A percentile compares a stretch with the other conserved stretches of the same genome.
These are phyloP conservation scores for Torulaspora gathmanii DNA, from an alignment of 805 yeast species.

Conservation along the genomic window DNA sequence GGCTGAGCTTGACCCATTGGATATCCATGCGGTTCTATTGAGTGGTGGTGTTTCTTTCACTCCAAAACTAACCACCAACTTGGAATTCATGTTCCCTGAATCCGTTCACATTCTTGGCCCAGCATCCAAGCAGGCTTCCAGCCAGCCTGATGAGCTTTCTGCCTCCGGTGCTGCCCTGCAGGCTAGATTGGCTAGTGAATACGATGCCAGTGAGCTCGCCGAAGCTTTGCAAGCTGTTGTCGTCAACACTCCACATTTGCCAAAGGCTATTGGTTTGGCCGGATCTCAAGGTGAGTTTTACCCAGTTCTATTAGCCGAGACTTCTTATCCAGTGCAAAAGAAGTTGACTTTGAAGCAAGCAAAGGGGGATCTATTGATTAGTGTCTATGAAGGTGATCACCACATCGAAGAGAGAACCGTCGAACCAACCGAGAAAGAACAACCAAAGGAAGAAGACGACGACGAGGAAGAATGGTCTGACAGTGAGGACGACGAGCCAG, in stretches of 20 bases:
- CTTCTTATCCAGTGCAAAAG: slow-evolving; percentile 87
- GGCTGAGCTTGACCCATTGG: slow-evolving; percentile 80
- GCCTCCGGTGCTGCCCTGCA: slow-evolving; percentile 96
- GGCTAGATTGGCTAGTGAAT: slow-evolving; percentile 78
- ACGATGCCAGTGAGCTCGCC: slow-evolving; percentile 73
- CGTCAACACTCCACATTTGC: slow-evolving; percentile 80
- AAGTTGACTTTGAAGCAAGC: slow-evolving; percentile 58
- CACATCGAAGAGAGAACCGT: slow-evolving; percentile 75
- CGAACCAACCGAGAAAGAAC: slow-evolving; percentile 53
- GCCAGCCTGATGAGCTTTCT: slow-evolving; percentile 82
- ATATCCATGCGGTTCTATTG: slow-evolving; percentile 83
- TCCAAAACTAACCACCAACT: slow-evolving; percentile 80
- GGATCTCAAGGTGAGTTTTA: slow-evolving; percentile 67
- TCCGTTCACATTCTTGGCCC: slow-evolving; percentile 66
- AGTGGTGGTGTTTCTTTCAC: slow-evolving; percentile 92
- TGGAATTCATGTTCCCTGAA: slow-evolving; percentile 77
- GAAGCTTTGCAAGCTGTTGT: slow-evolving; percentile 78
- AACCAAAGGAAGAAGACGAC: slow-evolving; percentile 48
- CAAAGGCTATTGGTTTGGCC: slow-evolving; percentile 79
- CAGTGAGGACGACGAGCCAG: slow-evolving; percentile 77
- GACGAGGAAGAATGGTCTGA: slow-evolving; percentile 46
- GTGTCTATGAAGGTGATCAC: slow-evolving; percentile 81
- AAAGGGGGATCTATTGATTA: slow-evolving; percentile 58
- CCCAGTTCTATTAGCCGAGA: slow-evolving; percentile 71
- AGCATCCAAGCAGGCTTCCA: slow-evolving; percentile 65